These are phyloP conservation scores for Tinospora cordifolia DNA, from an alignment of 164 flowering plant species.

Conservation along the genomic window DNA sequence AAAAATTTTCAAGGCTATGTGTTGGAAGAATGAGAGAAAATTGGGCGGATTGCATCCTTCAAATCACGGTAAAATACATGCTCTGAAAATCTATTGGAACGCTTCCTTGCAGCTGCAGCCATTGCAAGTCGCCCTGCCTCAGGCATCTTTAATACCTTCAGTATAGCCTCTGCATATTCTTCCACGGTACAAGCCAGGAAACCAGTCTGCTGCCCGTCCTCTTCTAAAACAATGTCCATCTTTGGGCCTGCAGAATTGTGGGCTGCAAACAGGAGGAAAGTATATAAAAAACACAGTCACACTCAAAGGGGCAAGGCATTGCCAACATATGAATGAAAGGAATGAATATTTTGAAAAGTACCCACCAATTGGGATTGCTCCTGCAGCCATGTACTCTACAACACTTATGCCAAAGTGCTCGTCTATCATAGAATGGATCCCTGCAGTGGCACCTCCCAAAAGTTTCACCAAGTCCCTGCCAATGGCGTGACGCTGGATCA, in stretches of 20 bases:
- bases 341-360: neutral
- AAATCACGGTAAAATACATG: constrained; percentile 72
- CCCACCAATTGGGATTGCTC: constrained; percentile 91
- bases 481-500: constrained; percentile 3
- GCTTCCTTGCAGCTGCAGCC: constrained; percentile 75
- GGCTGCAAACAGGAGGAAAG: constrained; percentile 42
- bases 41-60: constrained; percentile 53
- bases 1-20: constrained; percentile 3
- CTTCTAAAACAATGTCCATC: constrained; percentile 86
- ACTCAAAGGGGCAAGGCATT: too few species aligned
- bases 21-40: constrained; percentile 27
- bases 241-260: constrained; percentile 92
- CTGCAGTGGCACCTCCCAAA: constrained; percentile 72
- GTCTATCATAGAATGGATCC: too few species aligned
- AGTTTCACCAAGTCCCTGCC: constrained; percentile 84
- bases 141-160: constrained; percentile 52
- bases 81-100: constrained; percentile 73
- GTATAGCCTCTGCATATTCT: constrained; percentile 78
- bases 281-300: neutral
- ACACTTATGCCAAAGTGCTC: too few species aligned
- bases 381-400: constrained; percentile 98
- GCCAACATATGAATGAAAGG: neutral
- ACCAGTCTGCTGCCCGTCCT: constrained; percentile 74
- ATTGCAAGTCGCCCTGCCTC: constrained; percentile 55
- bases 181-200: constrained; percentile 60